Evolutionary conservation across 2,329 filamentous ascomycete species (phyloP).

Genomic region (Ceratocystiopsis sp.): DNA sequence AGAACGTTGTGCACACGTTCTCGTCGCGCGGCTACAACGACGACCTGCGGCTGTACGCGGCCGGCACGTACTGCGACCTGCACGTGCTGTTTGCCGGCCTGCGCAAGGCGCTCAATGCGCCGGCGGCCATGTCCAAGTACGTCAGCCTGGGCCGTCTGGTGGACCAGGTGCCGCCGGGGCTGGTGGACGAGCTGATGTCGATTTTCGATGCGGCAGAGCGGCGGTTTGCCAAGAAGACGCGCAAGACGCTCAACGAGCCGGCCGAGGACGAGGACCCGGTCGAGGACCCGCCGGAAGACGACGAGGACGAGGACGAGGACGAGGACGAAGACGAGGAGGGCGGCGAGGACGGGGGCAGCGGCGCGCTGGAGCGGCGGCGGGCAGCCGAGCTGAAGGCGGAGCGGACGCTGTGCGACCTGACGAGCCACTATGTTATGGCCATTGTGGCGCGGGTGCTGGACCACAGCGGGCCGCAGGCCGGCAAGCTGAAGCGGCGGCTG

Average conservation of each 20-base stretch:
- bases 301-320: slow-evolving; percentile 42
- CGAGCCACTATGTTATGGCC: slow-evolving; percentile 68
- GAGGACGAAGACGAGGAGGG: slow-evolving; percentile 49
- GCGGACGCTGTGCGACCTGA: slow-evolving; percentile 69
- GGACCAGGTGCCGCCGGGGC: slow-evolving; percentile 47
- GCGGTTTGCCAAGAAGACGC: slow-evolving; percentile 53
- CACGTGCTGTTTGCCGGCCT: slow-evolving; percentile 66
- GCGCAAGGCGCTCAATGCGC: slow-evolving; percentile 32
- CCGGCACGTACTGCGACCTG: slow-evolving; percentile 64
- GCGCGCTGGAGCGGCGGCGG: slow-evolving; percentile 40
- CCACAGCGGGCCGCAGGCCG: slow-evolving; percentile 36
- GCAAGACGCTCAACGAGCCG: slow-evolving; percentile 43
- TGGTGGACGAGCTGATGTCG: slow-evolving; percentile 51
- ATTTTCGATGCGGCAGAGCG: slow-evolving; percentile 63
- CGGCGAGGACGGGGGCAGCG: slow-evolving; percentile 34
- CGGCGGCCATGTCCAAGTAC: slow-evolving; percentile 27
- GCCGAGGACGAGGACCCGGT: slow-evolving; percentile 59
- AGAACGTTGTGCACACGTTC: slow-evolving; percentile 49
- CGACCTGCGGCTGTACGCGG: slow-evolving; percentile 57
- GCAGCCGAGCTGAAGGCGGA: slow-evolving; percentile 60
- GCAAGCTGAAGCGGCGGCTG: slow-evolving; percentile 52
- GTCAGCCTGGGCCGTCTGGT: slow-evolving; percentile 43
- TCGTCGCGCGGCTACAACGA: slow-evolving; percentile 56
- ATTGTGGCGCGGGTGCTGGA: slow-evolving; percentile 64
- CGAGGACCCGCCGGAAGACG: slow-evolving; percentile 42